Conservation (phyloP, 805 yeast species). For the Candida morakotiae region DNA sequence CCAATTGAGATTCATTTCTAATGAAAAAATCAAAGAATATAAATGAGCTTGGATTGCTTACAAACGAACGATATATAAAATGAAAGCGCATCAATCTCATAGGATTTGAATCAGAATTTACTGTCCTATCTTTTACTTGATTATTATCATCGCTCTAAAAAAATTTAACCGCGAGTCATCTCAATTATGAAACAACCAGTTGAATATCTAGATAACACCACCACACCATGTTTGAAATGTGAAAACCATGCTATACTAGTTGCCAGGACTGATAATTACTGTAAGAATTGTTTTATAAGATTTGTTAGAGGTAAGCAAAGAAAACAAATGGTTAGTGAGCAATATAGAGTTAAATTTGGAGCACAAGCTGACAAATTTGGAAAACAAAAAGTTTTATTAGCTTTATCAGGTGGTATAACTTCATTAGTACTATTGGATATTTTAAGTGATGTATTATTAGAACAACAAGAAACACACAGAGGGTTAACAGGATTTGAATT, state of each 20-base stretch:
- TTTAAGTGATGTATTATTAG: conserved; percentile 53
- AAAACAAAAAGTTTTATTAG: conserved; percentile 48
- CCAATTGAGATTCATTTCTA: not conserved
- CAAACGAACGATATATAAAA: too few relatives aligned
- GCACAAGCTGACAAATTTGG: conserved; percentile 27
- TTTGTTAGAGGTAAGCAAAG: conserved; percentile 79
- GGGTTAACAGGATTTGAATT: conserved; percentile 69
- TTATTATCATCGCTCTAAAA: too few relatives aligned
- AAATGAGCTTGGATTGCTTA: not conserved
- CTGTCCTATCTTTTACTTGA: too few relatives aligned
- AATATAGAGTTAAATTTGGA: conserved; percentile 67
- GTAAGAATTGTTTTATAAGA: conserved; percentile 62
- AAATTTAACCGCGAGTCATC: conserved; percentile 1
- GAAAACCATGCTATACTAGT: conserved; percentile 39
- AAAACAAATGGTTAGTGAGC: conserved; percentile 68
- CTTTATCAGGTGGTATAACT: conserved; percentile 64
- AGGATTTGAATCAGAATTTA: too few relatives aligned
- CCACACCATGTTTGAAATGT: conserved; percentile 46
- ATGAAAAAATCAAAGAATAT: not conserved
- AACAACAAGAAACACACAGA: conserved; percentile 57
- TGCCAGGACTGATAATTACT: conserved; percentile 63
- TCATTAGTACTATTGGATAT: conserved; percentile 70
- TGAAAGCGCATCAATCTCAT: too few relatives aligned
- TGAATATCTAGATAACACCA: not conserved
- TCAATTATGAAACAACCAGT: conserved; percentile 5